Conservation (phyloP, 2,329 filamentous ascomycete species). For the Pezizomycotina sp. region DNA sequence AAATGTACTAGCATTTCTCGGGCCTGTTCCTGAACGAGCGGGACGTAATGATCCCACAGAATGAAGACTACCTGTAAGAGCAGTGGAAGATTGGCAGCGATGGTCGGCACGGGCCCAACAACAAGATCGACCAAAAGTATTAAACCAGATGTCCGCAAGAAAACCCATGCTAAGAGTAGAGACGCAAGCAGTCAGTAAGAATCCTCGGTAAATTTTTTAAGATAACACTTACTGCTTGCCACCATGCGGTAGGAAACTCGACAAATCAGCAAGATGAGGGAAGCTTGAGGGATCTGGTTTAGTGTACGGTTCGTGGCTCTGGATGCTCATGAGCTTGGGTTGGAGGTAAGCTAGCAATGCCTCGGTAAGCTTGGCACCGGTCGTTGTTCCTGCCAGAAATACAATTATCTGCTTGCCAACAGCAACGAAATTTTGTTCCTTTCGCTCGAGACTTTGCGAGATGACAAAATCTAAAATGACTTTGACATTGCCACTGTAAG, state of each 20-base stretch:
- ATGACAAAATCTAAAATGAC: conserved; percentile 95
- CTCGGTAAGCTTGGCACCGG: conserved; percentile 82
- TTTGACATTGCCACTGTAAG: conserved; percentile 83
- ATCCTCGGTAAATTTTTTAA: conserved; percentile 1
- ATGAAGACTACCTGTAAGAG: conserved; percentile 82
- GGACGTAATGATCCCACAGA: conserved; percentile 93
- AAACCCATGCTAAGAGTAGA: conserved; percentile 47
- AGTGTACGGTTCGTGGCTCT: conserved; percentile 48
- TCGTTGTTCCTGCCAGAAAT: conserved; percentile 70
- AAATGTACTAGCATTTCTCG: conserved; percentile 95
- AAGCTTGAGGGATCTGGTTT: conserved; percentile 58
- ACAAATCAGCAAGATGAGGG: conserved; percentile 78
- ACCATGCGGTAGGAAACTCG: conserved; percentile 61
- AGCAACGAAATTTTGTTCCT: conserved; percentile 95
- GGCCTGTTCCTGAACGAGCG: conserved; percentile 87
- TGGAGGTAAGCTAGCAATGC: conserved; percentile 81
- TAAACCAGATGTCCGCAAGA: conserved; percentile 85
- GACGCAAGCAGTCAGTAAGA: conserved; percentile 2
- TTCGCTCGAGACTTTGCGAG: conserved; percentile 72
- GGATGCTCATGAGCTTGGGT: conserved; percentile 94
- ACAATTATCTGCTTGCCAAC: conserved; percentile 97
- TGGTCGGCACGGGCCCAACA: conserved; percentile 73
- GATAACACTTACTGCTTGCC: conserved; percentile 51
- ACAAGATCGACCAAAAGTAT: conserved; percentile 92
- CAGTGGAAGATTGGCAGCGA: conserved; percentile 63